Evolutionary conservation across 306 rosid genomes (phyloP), one percentile per base, ranked within the genome.

Genomic region (Begonia peltatifolia): DNA sequence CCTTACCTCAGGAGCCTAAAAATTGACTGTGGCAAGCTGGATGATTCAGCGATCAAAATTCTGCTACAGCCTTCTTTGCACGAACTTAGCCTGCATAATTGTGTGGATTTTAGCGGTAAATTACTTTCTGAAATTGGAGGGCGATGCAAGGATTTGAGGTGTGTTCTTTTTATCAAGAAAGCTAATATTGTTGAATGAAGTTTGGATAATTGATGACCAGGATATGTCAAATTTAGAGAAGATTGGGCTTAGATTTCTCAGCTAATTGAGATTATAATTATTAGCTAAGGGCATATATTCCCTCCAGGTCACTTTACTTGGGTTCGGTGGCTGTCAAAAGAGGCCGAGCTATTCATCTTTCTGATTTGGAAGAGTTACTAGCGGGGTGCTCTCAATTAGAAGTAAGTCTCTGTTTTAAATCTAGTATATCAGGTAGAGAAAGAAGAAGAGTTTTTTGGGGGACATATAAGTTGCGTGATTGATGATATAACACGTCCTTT

Each of bases 291-390:
- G 56, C 59, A 63, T 72, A 62, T 55, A 64, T 49, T 57, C 47
- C 60, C 47, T 75, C 62, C 79, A 83, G 92, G 85, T 80, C 82
- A 62, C 94, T 90, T 62, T 85, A 76, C 69, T 73, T 90, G 86
- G 87, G 95, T 14, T 90, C 94, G 2, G 87, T 90, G 22, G 95
- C 95, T 0, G 92, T 79, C 47, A 80, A 74, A 42, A 70, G 82
- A 78, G 90, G 85, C 68, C 88, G 83, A 74, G 60, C 82, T 0
- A 73, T 90, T 80, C 85, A 90, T 61, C 71, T 74, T 55, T 70
- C 87, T 48, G 94, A 90, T 80, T 74, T 90, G 72, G 82, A 83
- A 67, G 95, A 85, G 65, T 83, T 90, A 57, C 94, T 90, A 50
- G n/a, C 56, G 54, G 92, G 97, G 67, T 90, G 95, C 79, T 54